Conservation (phyloP, 345 rosid genomes). For the Luvunga scandens region DNA sequence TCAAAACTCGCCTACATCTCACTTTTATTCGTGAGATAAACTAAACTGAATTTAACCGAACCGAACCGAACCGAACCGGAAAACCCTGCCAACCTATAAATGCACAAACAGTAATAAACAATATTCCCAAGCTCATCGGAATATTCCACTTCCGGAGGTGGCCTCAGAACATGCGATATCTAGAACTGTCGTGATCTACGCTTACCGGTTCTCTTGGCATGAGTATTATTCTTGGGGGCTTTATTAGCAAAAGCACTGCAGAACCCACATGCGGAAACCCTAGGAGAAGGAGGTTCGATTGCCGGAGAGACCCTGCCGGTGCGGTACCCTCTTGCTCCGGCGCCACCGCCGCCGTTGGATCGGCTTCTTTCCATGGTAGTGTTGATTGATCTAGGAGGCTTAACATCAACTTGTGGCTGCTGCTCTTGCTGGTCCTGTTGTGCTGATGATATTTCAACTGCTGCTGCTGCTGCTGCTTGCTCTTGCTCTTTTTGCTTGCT, state of each 20-base stretch:
- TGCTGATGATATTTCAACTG: neutral
- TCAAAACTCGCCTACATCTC: slow-evolving; percentile 17
- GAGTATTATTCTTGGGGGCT: slow-evolving; percentile 38
- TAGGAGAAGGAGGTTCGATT: slow-evolving; percentile 90
- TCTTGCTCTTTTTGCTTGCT: slow-evolving; percentile 17
- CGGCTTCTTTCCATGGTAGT: slow-evolving; percentile 65
- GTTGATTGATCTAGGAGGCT: slow-evolving; percentile 33
- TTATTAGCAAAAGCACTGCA: slow-evolving; percentile 59
- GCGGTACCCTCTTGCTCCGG: slow-evolving; percentile 67
- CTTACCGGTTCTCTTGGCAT: slow-evolving; percentile 45
- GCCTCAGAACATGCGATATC: neutral
- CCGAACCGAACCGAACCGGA: neutral
- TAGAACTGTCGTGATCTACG: slow-evolving; percentile 52
- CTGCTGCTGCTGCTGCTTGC: slow-evolving; percentile 9
- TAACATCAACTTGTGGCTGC: slow-evolving; percentile 15
- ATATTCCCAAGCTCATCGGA: slow-evolving; percentile 20
- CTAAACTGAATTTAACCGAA: neutral
- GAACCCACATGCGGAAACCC: slow-evolving; percentile 77
- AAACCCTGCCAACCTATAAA: neutral
- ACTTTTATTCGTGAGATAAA: slow-evolving; percentile 28
- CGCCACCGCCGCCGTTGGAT: slow-evolving; percentile 68
- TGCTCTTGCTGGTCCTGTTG: neutral
- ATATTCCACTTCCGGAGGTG: slow-evolving; percentile 13
- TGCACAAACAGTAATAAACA: neutral
- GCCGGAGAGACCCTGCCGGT: slow-evolving; percentile 82